Percentiles rank a stretch among this genome's conserved stretches.
Conservation (phyloP, 768 basidiomycete species). For the Collybia sordida region DNA sequence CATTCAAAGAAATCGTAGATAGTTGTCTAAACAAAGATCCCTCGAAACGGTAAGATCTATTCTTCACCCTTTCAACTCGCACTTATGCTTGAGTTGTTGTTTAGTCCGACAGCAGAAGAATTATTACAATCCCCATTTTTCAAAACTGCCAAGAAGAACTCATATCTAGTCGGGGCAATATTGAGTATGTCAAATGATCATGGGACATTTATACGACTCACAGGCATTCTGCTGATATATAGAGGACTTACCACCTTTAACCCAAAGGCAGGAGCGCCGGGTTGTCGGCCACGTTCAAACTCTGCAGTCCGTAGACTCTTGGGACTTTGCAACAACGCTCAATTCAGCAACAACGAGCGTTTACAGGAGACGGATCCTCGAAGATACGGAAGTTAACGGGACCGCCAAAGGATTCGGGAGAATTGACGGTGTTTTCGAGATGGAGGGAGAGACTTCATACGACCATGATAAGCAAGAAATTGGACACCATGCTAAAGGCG, state of each 20-base stretch:
- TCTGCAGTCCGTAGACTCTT: conserved; percentile 66
- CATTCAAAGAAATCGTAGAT: conserved; percentile 82
- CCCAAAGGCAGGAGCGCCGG: conserved; percentile 71
- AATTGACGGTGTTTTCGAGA: conserved; percentile 31
- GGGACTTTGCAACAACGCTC: conserved; percentile 69
- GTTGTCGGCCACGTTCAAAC: conserved; percentile 32
- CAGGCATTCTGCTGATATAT: conserved; percentile 2
- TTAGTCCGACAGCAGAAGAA: conserved; percentile 73
- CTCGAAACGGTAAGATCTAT: conserved; percentile 51
- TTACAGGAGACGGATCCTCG: conserved; percentile 20
- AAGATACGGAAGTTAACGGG: conserved; percentile 24
- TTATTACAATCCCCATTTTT: conserved; percentile 82
- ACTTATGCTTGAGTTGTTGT: background rate
- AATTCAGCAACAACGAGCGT: conserved; percentile 34
- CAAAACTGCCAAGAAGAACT: conserved; percentile 73
- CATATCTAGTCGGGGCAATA: conserved; percentile 75
- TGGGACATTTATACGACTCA: background rate
- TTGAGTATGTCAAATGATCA: conserved; percentile 43
- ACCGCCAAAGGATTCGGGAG: conserved; percentile 18
- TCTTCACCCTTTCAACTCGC: background rate
- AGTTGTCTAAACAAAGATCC: conserved; percentile 87
- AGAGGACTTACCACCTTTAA: conserved; percentile 73
- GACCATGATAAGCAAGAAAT: conserved; percentile 1
- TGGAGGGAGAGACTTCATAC: conserved; percentile 28
- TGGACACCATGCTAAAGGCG: conserved; percentile 12